phyloP scores from a whole-genome alignment of 768 basidiomycete genomes.

The Xerocomellus dryophilus region DNA sequence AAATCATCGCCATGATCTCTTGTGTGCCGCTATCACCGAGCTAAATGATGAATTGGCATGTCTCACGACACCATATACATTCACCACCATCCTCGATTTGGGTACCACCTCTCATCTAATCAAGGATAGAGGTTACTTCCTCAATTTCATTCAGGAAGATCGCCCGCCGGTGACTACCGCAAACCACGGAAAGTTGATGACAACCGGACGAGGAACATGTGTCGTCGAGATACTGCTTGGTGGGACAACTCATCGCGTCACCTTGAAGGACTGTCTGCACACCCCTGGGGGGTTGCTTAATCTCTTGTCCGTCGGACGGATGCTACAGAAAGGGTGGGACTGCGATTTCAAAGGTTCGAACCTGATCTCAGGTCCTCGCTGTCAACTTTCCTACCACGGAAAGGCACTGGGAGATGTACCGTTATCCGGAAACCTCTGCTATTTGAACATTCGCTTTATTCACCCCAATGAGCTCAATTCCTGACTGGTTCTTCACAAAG shows the following conservation, averaged over 20 bases:
- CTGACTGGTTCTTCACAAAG: too few relatives aligned
- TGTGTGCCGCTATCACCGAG: too few relatives aligned
- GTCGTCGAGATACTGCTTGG: not conserved
- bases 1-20: too few relatives aligned
- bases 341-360: not conserved
- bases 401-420: not conserved
- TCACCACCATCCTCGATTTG: too few relatives aligned
- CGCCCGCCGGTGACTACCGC: too few relatives aligned
- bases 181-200: too few relatives aligned
- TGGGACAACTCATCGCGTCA: not conserved
- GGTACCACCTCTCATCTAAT: too few relatives aligned
- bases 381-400: not conserved
- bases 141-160: too few relatives aligned
- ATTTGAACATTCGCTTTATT: not conserved
- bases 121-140: too few relatives aligned
- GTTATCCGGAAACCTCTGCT: not conserved
- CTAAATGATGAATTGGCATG: too few relatives aligned
- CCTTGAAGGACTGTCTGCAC: not conserved
- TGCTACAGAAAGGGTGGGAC: not conserved
- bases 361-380: rapidly evolving
- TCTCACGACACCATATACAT: too few relatives aligned
- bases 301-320: not conserved
- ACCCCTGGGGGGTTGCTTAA: not conserved
- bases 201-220: too few relatives aligned
- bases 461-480: not conserved